Percentiles rank a stretch among this genome's conserved stretches.
Conservation (phyloP, 805 yeast species). For the Myxozyma mucilagina region DNA sequence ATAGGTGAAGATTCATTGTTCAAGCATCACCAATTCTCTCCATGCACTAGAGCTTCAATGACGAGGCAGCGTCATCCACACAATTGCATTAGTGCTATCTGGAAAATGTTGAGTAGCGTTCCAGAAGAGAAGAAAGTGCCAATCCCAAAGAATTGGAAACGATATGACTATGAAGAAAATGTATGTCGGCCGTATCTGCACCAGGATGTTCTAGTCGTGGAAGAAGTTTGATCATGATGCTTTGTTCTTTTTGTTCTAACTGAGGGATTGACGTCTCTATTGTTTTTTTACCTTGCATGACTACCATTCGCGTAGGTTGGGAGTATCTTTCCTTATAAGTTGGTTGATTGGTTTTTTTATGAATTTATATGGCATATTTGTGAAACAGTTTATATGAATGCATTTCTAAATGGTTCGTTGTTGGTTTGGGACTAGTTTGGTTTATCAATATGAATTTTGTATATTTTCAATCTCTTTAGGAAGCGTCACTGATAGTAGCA, state of each 20-base stretch:
- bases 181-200: not conserved
- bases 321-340: too few relatives aligned
- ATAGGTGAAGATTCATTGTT: not conserved
- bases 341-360: too few relatives aligned
- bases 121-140: conserved; percentile 8
- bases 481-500: too few relatives aligned
- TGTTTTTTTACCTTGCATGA: not conserved
- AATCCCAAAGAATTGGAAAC: conserved; percentile 11
- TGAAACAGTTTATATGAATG: too few relatives aligned
- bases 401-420: too few relatives aligned
- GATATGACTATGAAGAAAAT: conserved; percentile 9
- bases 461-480: too few relatives aligned
- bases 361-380: too few relatives aligned
- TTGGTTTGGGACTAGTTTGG: too few relatives aligned
- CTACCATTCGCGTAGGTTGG: not conserved
- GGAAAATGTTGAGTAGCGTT: conserved; percentile 1
- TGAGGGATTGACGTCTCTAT: too few relatives aligned
- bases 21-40: not conserved
- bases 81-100: not conserved
- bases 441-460: too few relatives aligned
- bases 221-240: not conserved
- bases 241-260: too few relatives aligned
- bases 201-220: conserved; percentile 9
- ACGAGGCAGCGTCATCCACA: not conserved
- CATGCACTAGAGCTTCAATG: not conserved